Conservation (phyloP, 306 rosid species). For the Rosa persica region DNA sequence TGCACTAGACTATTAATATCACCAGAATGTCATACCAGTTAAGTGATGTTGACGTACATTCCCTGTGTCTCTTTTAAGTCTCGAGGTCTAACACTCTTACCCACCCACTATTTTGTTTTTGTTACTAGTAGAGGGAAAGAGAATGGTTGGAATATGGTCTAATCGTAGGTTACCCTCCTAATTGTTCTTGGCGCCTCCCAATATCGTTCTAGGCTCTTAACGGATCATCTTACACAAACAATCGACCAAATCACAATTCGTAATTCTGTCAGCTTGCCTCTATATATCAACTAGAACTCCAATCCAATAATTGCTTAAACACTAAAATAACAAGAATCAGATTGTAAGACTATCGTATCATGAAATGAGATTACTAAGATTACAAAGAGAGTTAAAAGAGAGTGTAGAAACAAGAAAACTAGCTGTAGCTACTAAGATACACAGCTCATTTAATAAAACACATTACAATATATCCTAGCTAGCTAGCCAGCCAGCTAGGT, state of each 20-base stretch:
- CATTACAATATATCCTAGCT: not conserved
- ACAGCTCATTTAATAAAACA: not conserved
- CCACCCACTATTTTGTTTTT: not conserved
- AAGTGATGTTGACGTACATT: conserved; percentile 7
- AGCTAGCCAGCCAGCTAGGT: not conserved
- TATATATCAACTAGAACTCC: too few relatives aligned
- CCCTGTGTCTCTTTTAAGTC: not conserved
- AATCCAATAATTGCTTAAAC: too few relatives aligned
- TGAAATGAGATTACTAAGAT: not conserved
- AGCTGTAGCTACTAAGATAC: not conserved
- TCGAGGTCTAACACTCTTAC: not conserved
- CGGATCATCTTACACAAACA: not conserved
- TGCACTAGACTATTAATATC: not conserved
- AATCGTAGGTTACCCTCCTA: not conserved
- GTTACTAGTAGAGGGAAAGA: not conserved
- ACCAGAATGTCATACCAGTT: conserved; percentile 7
- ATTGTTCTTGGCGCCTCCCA: not conserved
- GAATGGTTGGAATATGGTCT: not conserved
- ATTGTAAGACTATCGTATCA: not conserved
- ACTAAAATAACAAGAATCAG: not conserved
- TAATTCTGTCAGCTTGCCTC: too few relatives aligned
- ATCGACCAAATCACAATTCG: not conserved
- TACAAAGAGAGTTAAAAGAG: not conserved
- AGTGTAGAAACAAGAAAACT: not conserved
- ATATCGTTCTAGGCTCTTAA: not conserved